phyloP scores from a whole-genome alignment of 2,329 filamentous ascomycete species.

The Beauveria bassiana region DNA sequence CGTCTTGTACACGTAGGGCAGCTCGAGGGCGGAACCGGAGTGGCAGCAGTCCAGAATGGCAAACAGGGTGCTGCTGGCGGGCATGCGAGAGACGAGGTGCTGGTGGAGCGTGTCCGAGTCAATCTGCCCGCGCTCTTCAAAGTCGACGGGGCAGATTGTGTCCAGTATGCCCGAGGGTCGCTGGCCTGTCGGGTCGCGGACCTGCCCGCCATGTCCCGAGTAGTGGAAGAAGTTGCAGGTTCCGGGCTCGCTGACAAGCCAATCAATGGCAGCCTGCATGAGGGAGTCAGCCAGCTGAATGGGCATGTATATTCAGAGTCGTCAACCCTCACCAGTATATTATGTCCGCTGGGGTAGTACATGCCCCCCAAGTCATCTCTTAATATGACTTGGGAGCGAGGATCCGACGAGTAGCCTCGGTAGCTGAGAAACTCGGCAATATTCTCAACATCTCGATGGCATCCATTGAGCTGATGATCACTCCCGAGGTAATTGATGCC shows the following conservation, averaged over 20 bases:
- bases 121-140: conserved; percentile 44
- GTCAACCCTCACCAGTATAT: conserved; percentile 51
- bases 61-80: conserved; percentile 59
- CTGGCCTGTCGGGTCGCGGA: conserved; percentile 47
- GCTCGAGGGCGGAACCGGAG: conserved; percentile 48
- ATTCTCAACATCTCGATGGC: conserved; percentile 55
- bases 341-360: conserved; percentile 49
- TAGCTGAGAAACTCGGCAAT: conserved; percentile 44
- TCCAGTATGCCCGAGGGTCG: conserved; percentile 50
- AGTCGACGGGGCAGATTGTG: conserved; percentile 51
- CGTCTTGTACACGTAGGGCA: conserved; percentile 45
- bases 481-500: conserved; percentile 56
- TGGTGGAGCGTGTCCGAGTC: conserved; percentile 53
- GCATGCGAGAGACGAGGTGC: conserved; percentile 55
- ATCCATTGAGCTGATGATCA: conserved; percentile 48
- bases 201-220: conserved; percentile 49
- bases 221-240: conserved; percentile 55
- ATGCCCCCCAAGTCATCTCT: conserved; percentile 33
- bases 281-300: conserved; percentile 21
- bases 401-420: conserved; percentile 7
- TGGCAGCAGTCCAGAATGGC: conserved; percentile 49
- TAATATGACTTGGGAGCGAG: conserved; percentile 9
- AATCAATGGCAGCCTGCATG: conserved; percentile 43
- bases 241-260: conserved; percentile 48
- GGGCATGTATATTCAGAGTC: conserved; percentile 28